These are phyloP conservation scores for Acephala macrosclerotiorum DNA, from an alignment of 2,329 filamentous ascomycete genomes.

Conservation along the genomic window DNA sequence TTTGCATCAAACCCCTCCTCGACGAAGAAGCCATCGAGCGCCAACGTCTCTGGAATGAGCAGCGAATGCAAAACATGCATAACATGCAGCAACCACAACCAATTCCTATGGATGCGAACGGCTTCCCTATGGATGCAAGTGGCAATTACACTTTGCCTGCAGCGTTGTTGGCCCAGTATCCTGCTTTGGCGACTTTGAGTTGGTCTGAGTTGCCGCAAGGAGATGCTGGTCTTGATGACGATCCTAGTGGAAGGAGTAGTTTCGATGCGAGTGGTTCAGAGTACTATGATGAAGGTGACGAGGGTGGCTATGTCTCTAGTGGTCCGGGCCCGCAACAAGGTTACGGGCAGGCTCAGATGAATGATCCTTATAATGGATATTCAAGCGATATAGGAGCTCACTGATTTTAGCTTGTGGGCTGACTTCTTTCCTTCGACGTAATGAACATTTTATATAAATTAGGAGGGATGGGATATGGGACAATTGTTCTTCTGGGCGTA, in stretches of 20 bases:
- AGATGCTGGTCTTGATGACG: constrained; percentile 70
- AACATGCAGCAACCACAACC: constrained; percentile 67
- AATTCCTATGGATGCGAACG: constrained; percentile 66
- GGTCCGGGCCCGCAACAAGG: constrained; percentile 43
- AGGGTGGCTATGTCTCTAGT: constrained; percentile 69
- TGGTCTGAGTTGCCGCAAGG: constrained; percentile 80
- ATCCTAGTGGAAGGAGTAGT: constrained; percentile 79
- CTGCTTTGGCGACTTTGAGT: constrained; percentile 87
- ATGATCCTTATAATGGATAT: constrained; percentile 42
- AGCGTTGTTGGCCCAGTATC: constrained; percentile 89
- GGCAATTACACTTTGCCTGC: constrained; percentile 78
- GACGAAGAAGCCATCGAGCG: constrained; percentile 91
- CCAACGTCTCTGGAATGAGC: constrained; percentile 77
- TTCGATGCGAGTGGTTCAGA: constrained; percentile 78
- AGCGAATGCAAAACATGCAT: constrained; percentile 69
- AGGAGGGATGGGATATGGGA: constrained; percentile 20
- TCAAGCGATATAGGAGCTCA: constrained; percentile 42
- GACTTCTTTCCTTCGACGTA: constrained; percentile 17
- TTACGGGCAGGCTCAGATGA: constrained; percentile 41
- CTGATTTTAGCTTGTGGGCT: constrained; percentile 22
- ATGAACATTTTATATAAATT: constrained; percentile 17
- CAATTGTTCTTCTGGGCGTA: constrained; percentile 32
- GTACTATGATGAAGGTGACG: constrained; percentile 77
- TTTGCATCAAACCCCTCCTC: constrained; percentile 96
- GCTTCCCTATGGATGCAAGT: constrained; percentile 62